Percentiles rank a stretch among this genome's conserved stretches.
Evolutionary conservation across 371 early-diverging fungal species (phyloP).

Genomic region (Apophysomyces elegans): DNA sequence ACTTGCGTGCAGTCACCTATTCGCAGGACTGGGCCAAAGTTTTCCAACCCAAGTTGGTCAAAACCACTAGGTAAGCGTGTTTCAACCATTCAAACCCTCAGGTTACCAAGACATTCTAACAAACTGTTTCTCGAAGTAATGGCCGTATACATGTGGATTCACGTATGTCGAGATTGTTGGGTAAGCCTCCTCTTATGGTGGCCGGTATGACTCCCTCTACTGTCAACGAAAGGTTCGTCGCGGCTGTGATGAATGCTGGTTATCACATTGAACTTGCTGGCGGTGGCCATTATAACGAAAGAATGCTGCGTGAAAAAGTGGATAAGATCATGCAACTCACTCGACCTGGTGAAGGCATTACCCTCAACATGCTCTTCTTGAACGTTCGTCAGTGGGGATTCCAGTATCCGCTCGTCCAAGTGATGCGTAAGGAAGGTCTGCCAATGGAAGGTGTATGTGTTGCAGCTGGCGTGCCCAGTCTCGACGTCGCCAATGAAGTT

Average conservation of each 20-base stretch:
- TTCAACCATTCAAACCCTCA: neutral
- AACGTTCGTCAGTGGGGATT: constrained; percentile 96
- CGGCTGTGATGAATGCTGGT: constrained; percentile 92
- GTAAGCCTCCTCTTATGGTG: constrained; percentile 91
- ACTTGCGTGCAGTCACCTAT: constrained; percentile 79
- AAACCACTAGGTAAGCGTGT: constrained; percentile 47
- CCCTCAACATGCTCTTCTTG: constrained; percentile 91
- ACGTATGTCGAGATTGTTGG: constrained; percentile 85
- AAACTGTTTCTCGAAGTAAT: constrained; percentile 39
- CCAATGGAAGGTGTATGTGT: constrained; percentile 92
- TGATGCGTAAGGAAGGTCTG: constrained; percentile 89
- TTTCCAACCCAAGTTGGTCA: constrained; percentile 80
- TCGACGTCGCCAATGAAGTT: constrained; percentile 91
- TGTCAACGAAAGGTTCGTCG: constrained; percentile 75
- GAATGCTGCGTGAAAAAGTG: constrained; percentile 80
- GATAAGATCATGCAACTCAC: constrained; percentile 77
- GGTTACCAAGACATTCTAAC: constrained; percentile 1
- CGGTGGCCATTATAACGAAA: constrained; percentile 93
- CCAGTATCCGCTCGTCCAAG: constrained; percentile 90
- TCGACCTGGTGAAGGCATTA: constrained; percentile 88
- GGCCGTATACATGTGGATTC: constrained; percentile 88
- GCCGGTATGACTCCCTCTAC: constrained; percentile 93
- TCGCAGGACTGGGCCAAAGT: constrained; percentile 91
- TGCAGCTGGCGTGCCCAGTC: constrained; percentile 94
- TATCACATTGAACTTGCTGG: constrained; percentile 95